Conservation (phyloP, 768 basidiomycete genomes). For the Tricholoma hemisulphureum region DNA sequence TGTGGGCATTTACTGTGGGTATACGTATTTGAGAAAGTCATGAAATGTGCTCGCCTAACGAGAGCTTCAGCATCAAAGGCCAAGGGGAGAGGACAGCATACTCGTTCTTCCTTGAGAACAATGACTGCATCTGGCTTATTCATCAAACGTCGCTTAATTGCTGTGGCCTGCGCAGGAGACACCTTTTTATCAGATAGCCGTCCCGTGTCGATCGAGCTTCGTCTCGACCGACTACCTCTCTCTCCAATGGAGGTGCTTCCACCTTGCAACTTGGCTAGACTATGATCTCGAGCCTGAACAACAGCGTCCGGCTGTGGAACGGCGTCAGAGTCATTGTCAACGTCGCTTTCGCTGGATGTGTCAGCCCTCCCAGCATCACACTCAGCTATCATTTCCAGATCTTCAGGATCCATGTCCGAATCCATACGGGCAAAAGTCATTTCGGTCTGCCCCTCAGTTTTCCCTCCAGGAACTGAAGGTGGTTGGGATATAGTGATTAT, state of each 20-base stretch:
- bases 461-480: conserved; percentile 53
- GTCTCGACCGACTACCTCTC: conserved; percentile 9
- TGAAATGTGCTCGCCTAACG: conserved; percentile 79
- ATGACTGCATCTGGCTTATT: conserved; percentile 79
- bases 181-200: conserved; percentile 16
- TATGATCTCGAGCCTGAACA: conserved; percentile 46
- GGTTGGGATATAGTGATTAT: conserved; percentile 83
- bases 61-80: not conserved
- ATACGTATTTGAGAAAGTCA: conserved; percentile 90
- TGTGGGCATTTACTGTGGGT: conserved; percentile 72
- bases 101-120: conserved; percentile 86
- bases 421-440: conserved; percentile 63
- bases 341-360: conserved; percentile 33
- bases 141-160: conserved; percentile 40
- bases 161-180: conserved; percentile 35
- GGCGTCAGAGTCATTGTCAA: conserved; percentile 26
- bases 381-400: conserved; percentile 38
- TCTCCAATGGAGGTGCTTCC: conserved; percentile 6
- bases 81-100: conserved; percentile 27
- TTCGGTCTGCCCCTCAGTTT: conserved; percentile 43
- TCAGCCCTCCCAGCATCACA: conserved; percentile 36
- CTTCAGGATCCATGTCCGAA: conserved; percentile 46
- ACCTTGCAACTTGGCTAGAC: conserved; percentile 61
- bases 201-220: conserved; percentile 10
- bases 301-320: conserved; percentile 23